These are phyloP conservation scores for Globisporangium middletonii DNA, from an alignment of 352 stramenopile genomes.

Conservation along the genomic window DNA sequence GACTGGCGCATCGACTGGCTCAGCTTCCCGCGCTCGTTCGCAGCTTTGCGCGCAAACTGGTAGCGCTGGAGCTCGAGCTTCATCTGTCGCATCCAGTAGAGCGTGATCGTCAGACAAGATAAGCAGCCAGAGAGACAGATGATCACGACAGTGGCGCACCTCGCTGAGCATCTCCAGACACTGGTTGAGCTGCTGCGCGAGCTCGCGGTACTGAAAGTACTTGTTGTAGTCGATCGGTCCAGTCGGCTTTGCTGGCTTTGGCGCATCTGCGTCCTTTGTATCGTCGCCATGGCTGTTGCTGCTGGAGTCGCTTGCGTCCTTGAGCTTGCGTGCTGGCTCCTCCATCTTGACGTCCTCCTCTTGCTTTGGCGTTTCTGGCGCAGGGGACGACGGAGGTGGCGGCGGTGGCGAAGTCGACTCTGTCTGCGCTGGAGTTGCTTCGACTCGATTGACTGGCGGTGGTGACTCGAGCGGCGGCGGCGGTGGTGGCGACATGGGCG, in stretches of 20 bases:
- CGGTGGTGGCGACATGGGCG: slow-evolving; percentile 41
- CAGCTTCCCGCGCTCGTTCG: slow-evolving; percentile 59
- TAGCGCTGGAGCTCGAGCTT: slow-evolving; percentile 84
- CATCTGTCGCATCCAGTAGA: slow-evolving; percentile 26
- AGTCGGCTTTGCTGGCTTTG: slow-evolving; percentile 2
- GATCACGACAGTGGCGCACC: slow-evolving; percentile 24
- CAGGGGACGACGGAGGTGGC: slow-evolving; percentile 1
- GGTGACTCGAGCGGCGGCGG: slow-evolving; percentile 22
- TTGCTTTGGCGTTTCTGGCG: not conserved
- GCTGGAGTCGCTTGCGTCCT: too few relatives aligned
- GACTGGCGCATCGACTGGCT: slow-evolving; percentile 67
- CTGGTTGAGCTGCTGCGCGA: slow-evolving; percentile 74
- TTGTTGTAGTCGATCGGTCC: slow-evolving; percentile 64
- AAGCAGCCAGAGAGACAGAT: not conserved
- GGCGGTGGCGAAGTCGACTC: slow-evolving; percentile 20
- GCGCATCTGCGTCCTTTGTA: not conserved
- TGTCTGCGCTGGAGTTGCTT: slow-evolving; percentile 1
- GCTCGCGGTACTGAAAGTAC: slow-evolving; percentile 58
- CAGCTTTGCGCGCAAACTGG: slow-evolving; percentile 60
- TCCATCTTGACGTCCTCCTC: not conserved
- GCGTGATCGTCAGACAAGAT: slow-evolving; percentile 7
- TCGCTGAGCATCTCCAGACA: slow-evolving; percentile 72
- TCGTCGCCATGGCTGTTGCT: not conserved
- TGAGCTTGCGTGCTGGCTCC: not conserved
- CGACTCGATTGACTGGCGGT: not conserved